Conservation (phyloP, 2,329 filamentous ascomycete species). For the Microsporum audouinii region DNA sequence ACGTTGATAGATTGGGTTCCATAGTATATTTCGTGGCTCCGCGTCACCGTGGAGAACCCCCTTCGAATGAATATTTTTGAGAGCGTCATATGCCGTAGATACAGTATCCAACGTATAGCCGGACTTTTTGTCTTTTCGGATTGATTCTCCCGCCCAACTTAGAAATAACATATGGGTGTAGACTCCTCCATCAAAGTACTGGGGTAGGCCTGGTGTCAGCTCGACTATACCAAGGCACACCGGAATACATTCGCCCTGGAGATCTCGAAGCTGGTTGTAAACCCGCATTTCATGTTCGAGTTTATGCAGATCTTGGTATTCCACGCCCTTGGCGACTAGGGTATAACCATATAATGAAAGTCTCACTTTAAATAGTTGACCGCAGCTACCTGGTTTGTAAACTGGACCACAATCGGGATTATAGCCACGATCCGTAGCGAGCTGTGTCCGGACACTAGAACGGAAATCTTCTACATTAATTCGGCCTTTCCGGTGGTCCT, state of each 20-base stretch:
- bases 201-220: constrained; percentile 1
- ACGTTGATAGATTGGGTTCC: not conserved
- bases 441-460: constrained; percentile 1
- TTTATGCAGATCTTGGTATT: not conserved
- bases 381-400: not conserved
- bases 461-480: constrained; percentile 1
- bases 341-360: not conserved
- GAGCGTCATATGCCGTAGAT: not conserved
- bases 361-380: not conserved
- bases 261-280: constrained; percentile 1
- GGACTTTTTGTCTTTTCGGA: not conserved
- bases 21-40: not conserved
- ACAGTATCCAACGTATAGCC: not conserved
- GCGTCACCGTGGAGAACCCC: not conserved
- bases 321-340: not conserved
- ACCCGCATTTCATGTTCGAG: not conserved
- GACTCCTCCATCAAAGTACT: constrained; percentile 4
- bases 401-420: constrained; percentile 8
- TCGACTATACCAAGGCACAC: constrained; percentile 8
- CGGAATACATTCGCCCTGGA: constrained; percentile 5
- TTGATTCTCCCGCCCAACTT: constrained; percentile 5
- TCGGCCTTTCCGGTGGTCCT: constrained; percentile 1
- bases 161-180: constrained; percentile 9
- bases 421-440: constrained; percentile 6
- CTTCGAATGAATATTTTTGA: not conserved